phyloP scores from a whole-genome alignment of 805 yeast species.

The Saturnispora zaruensis region DNA sequence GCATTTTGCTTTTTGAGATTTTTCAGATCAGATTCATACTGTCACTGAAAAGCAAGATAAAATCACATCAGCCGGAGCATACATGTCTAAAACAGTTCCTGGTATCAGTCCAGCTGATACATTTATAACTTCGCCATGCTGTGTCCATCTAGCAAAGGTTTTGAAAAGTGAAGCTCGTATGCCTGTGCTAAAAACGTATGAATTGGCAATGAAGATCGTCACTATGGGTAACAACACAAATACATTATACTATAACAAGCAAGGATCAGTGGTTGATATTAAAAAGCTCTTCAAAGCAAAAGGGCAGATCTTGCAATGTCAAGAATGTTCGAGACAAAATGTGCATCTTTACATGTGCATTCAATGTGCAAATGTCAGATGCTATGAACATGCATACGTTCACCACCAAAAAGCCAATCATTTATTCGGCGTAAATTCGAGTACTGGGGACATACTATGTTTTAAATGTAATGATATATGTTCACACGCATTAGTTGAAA shows the following conservation, averaged over 20 bases:
- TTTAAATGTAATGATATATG: constrained; percentile 70
- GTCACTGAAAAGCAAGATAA: background rate
- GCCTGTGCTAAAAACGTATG: constrained; percentile 41
- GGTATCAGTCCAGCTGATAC: constrained; percentile 8
- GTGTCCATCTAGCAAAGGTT: constrained; percentile 42
- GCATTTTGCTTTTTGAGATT: background rate
- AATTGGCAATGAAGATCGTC: constrained; percentile 41
- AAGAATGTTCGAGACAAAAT: constrained; percentile 34
- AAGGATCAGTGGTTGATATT: constrained; percentile 33
- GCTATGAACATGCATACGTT: constrained; percentile 43
- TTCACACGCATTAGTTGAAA: constrained; percentile 50
- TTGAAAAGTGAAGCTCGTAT: constrained; percentile 41
- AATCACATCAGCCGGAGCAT: background rate
- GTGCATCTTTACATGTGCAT: constrained; percentile 47
- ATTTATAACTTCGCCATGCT: constrained; percentile 34
- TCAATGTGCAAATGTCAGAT: constrained; percentile 73
- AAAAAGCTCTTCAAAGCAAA: constrained; percentile 34
- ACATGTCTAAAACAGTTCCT: constrained; percentile 6
- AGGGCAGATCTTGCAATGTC: constrained; percentile 40
- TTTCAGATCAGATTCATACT: background rate
- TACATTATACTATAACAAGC: constrained; percentile 24
- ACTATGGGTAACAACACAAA: constrained; percentile 14
- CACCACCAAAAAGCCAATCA: constrained; percentile 45
- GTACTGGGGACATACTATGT: constrained; percentile 64
- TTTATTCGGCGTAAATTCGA: constrained; percentile 51